Conservation (phyloP, 2,329 filamentous ascomycete genomes). For the Aspergillus aculeatus region DNA sequence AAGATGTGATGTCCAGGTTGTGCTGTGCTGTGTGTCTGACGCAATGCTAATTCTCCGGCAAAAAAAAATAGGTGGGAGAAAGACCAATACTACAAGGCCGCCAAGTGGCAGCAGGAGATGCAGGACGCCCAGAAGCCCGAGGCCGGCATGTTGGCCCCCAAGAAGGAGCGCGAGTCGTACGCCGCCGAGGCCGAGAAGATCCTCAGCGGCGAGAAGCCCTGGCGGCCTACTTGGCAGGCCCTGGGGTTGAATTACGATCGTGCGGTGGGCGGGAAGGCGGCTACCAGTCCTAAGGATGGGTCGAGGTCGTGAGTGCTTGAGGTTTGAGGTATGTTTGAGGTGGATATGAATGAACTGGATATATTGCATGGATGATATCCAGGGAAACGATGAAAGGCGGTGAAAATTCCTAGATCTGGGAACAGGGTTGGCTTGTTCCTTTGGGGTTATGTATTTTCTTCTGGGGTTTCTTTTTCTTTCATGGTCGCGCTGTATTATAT, state of each 20-base stretch:
- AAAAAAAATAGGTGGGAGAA: conserved; percentile 57
- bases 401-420: neutral
- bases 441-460: neutral
- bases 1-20: too few species aligned
- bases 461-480: neutral
- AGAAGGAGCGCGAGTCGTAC: conserved; percentile 47
- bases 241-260: conserved; percentile 41
- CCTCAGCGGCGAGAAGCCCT: conserved; percentile 59
- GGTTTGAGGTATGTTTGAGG: neutral
- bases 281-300: too few species aligned
- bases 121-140: conserved; percentile 37
- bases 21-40: neutral
- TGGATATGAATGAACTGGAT: too few species aligned
- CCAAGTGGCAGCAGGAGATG: conserved; percentile 47
- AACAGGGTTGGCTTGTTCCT: too few species aligned
- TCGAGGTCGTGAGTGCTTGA: neutral
- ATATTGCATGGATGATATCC: neutral
- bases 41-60: neutral
- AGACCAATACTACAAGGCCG: conserved; percentile 55
- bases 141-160: conserved; percentile 34
- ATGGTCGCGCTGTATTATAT: conserved; percentile 11
- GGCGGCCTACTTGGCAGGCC: conserved; percentile 55
- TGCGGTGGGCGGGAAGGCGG: conserved; percentile 14
- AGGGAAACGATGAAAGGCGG: neutral
- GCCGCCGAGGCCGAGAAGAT: conserved; percentile 63